phyloP scores from a whole-genome alignment of 2,329 filamentous ascomycete species.

The Kalaharituber pfeilii region DNA sequence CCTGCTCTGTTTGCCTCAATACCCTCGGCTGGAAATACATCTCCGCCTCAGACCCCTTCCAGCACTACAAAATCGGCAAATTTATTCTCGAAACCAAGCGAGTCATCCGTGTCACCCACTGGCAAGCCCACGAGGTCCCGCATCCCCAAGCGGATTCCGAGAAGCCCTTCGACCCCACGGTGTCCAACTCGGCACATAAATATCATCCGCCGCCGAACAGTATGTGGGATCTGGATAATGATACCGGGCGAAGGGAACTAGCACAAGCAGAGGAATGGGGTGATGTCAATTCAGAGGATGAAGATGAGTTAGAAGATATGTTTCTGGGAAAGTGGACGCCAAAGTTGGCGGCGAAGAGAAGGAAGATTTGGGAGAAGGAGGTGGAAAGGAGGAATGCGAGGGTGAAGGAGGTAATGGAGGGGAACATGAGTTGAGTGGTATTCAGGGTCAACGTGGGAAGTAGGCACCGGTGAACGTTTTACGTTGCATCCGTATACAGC shows the following conservation, averaged over 20 bases:
- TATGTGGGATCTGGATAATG: not conserved
- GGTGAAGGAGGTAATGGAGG: not conserved
- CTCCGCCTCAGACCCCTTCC: constrained; percentile 40
- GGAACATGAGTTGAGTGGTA: too few relatives aligned
- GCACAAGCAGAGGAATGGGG: constrained; percentile 22
- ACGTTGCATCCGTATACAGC: too few relatives aligned
- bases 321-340: constrained; percentile 46
- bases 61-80: constrained; percentile 52
- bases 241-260: constrained; percentile 1
- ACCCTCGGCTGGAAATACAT: constrained; percentile 53
- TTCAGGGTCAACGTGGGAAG: too few relatives aligned
- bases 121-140: constrained; percentile 30
- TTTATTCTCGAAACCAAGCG: constrained; percentile 48
- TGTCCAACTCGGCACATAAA: constrained; percentile 6
- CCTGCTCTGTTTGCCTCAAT: constrained; percentile 37
- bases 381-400: not conserved
- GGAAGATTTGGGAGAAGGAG: constrained; percentile 2
- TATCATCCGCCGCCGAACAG: not conserved
- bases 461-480: too few relatives aligned
- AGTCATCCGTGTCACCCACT: constrained; percentile 36
- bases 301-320: constrained; percentile 49
- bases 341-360: constrained; percentile 30
- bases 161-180: constrained; percentile 11
- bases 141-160: not conserved
- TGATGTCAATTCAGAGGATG: constrained; percentile 45